Percentiles rank a stretch among this genome's conserved stretches.
phyloP scores from a whole-genome alignment of 441 rosid genomes.

The Mallotus repandus region DNA sequence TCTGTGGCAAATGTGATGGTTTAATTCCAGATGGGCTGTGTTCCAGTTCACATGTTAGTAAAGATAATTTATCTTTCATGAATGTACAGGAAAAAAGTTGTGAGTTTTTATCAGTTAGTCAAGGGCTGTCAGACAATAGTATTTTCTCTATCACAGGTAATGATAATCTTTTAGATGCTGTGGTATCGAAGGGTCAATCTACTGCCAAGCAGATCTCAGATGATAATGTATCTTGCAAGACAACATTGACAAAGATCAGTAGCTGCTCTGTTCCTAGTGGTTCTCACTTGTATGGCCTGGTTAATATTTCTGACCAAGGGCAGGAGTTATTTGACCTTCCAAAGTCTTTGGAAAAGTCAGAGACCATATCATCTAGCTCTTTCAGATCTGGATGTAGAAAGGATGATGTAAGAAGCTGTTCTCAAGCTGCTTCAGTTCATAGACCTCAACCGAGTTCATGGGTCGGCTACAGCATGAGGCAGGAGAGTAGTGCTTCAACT shows the following conservation, averaged over 20 bases:
- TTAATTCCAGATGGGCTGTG: conserved; percentile 26
- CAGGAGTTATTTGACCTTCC: conserved; percentile 39
- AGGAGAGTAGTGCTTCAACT: conserved; percentile 50
- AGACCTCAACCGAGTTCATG: conserved; percentile 86
- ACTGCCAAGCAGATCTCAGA: conserved; percentile 64
- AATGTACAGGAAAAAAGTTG: conserved; percentile 39
- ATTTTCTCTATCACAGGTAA: conserved; percentile 35
- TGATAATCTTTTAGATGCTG: conserved; percentile 90
- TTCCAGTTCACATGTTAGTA: conserved; percentile 33
- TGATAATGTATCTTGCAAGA: conserved; percentile 65
- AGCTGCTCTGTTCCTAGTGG: conserved; percentile 50
- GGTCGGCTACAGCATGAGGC: conserved; percentile 57
- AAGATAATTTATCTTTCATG: conserved; percentile 37
- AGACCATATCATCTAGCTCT: conserved; percentile 41
- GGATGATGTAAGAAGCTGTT: conserved; percentile 43
- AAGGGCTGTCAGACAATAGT: conserved; percentile 35
- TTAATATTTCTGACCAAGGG: conserved; percentile 39
- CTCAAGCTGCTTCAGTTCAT: conserved; percentile 49
- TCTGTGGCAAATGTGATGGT: conserved; percentile 35
- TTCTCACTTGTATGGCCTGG: conserved; percentile 34
- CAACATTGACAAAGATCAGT: conserved; percentile 61
- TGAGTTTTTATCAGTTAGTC: conserved; percentile 37
- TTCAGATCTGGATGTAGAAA: conserved; percentile 39
- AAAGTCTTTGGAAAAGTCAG: conserved; percentile 33
- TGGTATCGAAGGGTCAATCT: conserved; percentile 64